A percentile compares a stretch with the other conserved stretches of the same genome.
Evolutionary conservation across 352 stramenopile species (phyloP).

Genomic region (Nothophytophthora sp.): DNA sequence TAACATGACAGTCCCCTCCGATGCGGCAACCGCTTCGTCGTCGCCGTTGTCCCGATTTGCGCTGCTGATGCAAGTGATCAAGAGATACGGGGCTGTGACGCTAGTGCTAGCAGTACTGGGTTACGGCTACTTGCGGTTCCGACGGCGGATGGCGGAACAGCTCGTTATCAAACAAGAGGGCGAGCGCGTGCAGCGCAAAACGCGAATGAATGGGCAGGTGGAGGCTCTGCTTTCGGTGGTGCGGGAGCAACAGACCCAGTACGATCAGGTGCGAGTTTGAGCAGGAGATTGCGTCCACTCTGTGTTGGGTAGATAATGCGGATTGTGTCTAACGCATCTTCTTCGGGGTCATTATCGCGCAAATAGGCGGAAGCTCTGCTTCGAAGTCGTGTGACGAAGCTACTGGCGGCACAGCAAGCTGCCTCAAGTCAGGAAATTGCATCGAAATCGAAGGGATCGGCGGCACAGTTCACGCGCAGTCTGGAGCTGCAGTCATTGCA

Average conservation of each 20-base stretch:
- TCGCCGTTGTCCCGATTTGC: slow-evolving; percentile 23
- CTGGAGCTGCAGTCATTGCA: slow-evolving; percentile 37
- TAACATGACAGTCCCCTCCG: not conserved
- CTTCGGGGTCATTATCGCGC: no score
- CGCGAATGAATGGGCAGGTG: slow-evolving; percentile 20
- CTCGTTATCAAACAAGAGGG: slow-evolving; percentile 21
- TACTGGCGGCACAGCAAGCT: slow-evolving; percentile 20
- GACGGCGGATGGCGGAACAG: slow-evolving; percentile 25
- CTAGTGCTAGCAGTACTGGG: slow-evolving; percentile 34
- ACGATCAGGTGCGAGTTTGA: slow-evolving; percentile 21
- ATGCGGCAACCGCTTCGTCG: not conserved
- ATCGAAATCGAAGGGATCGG: slow-evolving; percentile 2
- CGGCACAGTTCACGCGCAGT: slow-evolving; percentile 12
- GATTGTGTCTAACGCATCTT: not conserved
- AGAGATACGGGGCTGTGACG: slow-evolving; percentile 36
- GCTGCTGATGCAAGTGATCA: slow-evolving; percentile 22
- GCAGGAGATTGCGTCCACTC: not conserved
- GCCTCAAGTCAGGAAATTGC: not conserved
- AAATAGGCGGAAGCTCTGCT: slow-evolving; percentile 26
- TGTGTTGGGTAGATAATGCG: not conserved
- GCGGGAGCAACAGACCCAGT: slow-evolving; percentile 44
- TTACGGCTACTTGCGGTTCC: slow-evolving; percentile 34
- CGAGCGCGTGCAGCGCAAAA: slow-evolving; percentile 19
- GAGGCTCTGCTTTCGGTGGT: slow-evolving; percentile 34
- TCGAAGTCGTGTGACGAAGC: slow-evolving; percentile 18